Evolutionary conservation across 2,329 filamentous ascomycete species (phyloP).

Genomic region (Colletotrichum camelliae): DNA sequence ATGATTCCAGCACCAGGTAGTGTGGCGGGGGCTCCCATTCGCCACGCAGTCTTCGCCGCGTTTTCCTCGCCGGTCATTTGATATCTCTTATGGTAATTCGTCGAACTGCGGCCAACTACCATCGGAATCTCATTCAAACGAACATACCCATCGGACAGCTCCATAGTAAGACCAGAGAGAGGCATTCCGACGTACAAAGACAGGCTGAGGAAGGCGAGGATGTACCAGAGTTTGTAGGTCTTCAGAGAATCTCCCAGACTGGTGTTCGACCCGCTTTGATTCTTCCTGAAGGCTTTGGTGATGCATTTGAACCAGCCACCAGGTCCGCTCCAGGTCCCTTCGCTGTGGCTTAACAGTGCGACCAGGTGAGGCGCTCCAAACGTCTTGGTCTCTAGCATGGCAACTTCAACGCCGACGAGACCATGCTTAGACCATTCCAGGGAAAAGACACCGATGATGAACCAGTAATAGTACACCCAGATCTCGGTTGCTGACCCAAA

Average conservation of each 20-base stretch:
- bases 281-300: not conserved
- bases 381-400: slow-evolving; percentile 3
- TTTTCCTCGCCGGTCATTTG: no score
- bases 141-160: slow-evolving; percentile 22
- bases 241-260: not conserved
- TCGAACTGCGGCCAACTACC: slow-evolving; percentile 2
- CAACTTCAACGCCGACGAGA: slow-evolving; percentile 18
- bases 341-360: not conserved
- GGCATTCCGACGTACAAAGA: slow-evolving; percentile 21
- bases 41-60: no score
- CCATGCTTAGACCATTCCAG: slow-evolving; percentile 22
- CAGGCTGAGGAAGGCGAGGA: slow-evolving; percentile 4
- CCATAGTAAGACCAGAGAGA: slow-evolving; percentile 17
- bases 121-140: not conserved
- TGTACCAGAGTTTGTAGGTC: slow-evolving; percentile 5
- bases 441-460: slow-evolving; percentile 24
- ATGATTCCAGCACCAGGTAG: slow-evolving; percentile 19
- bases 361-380: slow-evolving; percentile 7
- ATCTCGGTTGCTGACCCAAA: not conserved
- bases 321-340: slow-evolving; percentile 14
- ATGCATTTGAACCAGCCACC: slow-evolving; percentile 16
- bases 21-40: not conserved
- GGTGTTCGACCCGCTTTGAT: accelerated
- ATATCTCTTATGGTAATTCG: no score
- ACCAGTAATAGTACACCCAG: slow-evolving; percentile 22